These are phyloP conservation scores for Tulasnella sp. DNA, from an alignment of 768 basidiomycete genomes.

Conservation along the genomic window DNA sequence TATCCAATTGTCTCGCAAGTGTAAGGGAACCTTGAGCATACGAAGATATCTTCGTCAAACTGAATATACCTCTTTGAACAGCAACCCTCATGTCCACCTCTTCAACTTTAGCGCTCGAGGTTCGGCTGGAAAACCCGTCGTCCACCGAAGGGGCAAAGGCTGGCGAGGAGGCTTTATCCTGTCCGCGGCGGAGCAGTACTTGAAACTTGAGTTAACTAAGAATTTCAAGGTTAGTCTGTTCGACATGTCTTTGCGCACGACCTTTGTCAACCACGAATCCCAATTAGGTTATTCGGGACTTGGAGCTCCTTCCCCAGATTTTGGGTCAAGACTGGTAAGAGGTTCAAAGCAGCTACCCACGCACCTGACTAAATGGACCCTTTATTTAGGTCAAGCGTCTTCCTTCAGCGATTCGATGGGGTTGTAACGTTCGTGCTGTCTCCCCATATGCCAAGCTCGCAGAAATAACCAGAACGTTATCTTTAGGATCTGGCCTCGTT, in stretches of 20 bases:
- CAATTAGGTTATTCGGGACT: slow-evolving; percentile 79
- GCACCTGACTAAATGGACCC: neutral
- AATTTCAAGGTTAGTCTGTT: slow-evolving; percentile 69
- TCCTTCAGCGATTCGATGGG: slow-evolving; percentile 90
- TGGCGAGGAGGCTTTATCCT: slow-evolving; percentile 95
- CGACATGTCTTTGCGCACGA: neutral
- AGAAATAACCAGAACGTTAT: neutral
- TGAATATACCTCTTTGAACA: neutral
- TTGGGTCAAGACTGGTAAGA: slow-evolving; percentile 82
- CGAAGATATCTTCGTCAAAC: too few relatives aligned
- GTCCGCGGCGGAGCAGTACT: slow-evolving; percentile 89
- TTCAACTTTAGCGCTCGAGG: slow-evolving; percentile 93
- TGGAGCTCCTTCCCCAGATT: slow-evolving; percentile 90
- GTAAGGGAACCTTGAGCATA: neutral
- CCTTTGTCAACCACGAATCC: neutral
- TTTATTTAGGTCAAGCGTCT: slow-evolving; percentile 63
- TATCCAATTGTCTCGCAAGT: slow-evolving; percentile 93
- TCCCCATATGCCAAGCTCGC: neutral
- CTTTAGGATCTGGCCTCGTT: slow-evolving; percentile 48
- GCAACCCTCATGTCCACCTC: slow-evolving; percentile 73
- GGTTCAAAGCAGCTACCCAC: neutral
- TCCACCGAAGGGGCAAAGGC: slow-evolving; percentile 90
- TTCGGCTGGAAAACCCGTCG: slow-evolving; percentile 87
- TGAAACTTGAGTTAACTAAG: slow-evolving; percentile 93
- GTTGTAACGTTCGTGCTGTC: slow-evolving; percentile 66